Evolutionary conservation across 345 rosid genomes (phyloP).

Genomic region (Aquilaria malaccensis): DNA sequence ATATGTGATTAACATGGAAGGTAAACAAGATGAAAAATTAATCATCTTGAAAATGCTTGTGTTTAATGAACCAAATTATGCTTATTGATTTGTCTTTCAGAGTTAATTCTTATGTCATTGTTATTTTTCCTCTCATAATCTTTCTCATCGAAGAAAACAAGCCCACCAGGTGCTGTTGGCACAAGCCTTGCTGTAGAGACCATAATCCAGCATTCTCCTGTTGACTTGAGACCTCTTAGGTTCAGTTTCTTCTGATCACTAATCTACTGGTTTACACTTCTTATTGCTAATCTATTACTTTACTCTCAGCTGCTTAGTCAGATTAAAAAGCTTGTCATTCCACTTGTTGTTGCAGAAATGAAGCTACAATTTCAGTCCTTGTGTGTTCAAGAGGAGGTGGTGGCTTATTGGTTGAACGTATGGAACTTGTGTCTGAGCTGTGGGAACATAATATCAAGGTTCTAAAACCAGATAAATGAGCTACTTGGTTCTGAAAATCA

Average conservation of each 20-base stretch:
- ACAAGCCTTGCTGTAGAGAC: slow-evolving; percentile 84
- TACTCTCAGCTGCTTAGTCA: background rate
- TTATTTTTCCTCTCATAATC: background rate
- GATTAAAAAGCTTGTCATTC: too few species aligned
- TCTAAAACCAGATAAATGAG: slow-evolving; percentile 4
- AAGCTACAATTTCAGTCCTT: slow-evolving; percentile 51
- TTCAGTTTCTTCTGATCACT: slow-evolving; percentile 19
- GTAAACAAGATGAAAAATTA: background rate
- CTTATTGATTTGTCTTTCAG: background rate
- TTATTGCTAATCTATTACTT: slow-evolving; percentile 3
- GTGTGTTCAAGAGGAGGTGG: slow-evolving; percentile 99
- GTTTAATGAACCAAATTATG: background rate
- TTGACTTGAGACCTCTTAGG: slow-evolving; percentile 65
- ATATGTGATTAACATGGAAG: too few species aligned
- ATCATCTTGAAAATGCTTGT: too few species aligned
- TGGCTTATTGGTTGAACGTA: slow-evolving; percentile 83
- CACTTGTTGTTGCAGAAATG: slow-evolving; percentile 44
- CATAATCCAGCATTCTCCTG: slow-evolving; percentile 56
- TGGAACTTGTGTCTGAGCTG: slow-evolving; percentile 81
- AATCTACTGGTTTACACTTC: slow-evolving; percentile 4
- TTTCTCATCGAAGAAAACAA: slow-evolving; percentile 51
- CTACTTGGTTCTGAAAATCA: background rate
- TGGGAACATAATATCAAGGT: slow-evolving; percentile 94
- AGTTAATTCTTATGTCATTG: background rate
- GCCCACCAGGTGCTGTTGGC: slow-evolving; percentile 88